Evolutionary conservation across 495 filamentous ascomycete genomes (phyloP).

Genomic region (Gamarada debralockiae): DNA sequence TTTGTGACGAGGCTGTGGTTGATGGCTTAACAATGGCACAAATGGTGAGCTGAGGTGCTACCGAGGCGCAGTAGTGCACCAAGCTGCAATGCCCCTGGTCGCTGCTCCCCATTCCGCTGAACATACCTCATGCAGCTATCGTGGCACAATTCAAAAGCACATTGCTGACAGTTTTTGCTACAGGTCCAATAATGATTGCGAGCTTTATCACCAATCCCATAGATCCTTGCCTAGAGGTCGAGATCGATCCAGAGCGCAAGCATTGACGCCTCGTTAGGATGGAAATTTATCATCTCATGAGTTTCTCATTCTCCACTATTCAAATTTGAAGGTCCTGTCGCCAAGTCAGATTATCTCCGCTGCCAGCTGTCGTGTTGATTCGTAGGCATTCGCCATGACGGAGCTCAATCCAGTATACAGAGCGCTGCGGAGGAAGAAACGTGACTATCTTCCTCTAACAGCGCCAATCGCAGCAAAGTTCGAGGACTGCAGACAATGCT

Average conservation of each 20-base stretch:
- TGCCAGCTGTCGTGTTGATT: not conserved
- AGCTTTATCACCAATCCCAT: not conserved
- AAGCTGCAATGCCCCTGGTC: not conserved
- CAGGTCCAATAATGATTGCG: not conserved
- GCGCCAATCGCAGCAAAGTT: conserved; percentile 23
- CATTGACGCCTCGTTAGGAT: not conserved
- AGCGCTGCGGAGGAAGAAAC: not conserved
- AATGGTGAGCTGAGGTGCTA: not conserved
- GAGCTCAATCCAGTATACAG: not conserved
- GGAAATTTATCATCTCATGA: not conserved
- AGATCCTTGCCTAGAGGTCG: not conserved
- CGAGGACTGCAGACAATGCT: conserved; percentile 20
- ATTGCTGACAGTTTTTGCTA: not conserved
- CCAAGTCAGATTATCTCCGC: not conserved
- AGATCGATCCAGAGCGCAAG: not conserved
- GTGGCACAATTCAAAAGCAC: not conserved
- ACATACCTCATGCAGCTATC: not conserved
- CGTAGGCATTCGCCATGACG: not conserved
- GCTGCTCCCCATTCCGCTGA: not conserved
- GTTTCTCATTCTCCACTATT: not conserved
- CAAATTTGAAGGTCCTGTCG: not conserved
- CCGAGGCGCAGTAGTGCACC: too few relatives aligned
- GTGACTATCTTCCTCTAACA: not conserved
- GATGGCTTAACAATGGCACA: not conserved
- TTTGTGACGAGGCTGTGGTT: not conserved